A percentile compares a stretch with the other conserved stretches of the same genome.
phyloP scores from a whole-genome alignment of 345 rosid species.

The Lepidium sativum region DNA sequence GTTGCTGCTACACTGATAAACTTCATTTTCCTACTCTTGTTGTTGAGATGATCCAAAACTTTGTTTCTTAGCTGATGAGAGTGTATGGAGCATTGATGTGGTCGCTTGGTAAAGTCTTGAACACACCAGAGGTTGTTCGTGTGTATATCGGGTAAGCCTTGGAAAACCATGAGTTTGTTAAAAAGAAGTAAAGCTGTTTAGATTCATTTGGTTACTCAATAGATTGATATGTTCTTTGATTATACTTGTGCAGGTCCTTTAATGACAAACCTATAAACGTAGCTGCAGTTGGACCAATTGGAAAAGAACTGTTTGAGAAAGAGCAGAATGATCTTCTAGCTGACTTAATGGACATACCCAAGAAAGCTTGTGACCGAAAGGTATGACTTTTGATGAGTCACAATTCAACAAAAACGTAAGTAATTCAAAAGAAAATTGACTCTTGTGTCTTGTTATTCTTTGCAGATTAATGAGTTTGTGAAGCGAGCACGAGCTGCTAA shows the following conservation, averaged over 20 bases:
- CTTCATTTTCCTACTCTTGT: neutral
- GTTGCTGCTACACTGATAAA: neutral
- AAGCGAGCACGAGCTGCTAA: slow-evolving; percentile 91
- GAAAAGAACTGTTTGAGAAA: slow-evolving; percentile 77
- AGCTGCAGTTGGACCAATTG: slow-evolving; percentile 52
- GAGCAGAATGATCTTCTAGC: slow-evolving; percentile 82
- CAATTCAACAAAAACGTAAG: neutral
- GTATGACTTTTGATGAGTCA: slow-evolving; percentile 26
- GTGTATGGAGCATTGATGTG: slow-evolving; percentile 97
- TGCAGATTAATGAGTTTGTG: slow-evolving; percentile 88
- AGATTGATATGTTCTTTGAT: neutral
- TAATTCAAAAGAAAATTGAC: neutral
- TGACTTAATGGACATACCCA: slow-evolving; percentile 67
- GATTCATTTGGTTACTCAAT: neutral
- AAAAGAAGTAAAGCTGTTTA: neutral
- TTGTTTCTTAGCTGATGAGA: slow-evolving; percentile 67
- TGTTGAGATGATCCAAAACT: neutral
- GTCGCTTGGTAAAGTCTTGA: slow-evolving; percentile 93
- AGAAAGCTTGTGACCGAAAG: slow-evolving; percentile 89
- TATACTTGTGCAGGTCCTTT: slow-evolving; percentile 53
- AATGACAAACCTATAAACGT: slow-evolving; percentile 70
- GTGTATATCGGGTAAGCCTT: slow-evolving; percentile 81
- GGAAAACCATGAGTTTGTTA: neutral
- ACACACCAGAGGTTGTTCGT: slow-evolving; percentile 87
- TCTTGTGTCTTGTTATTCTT: neutral